These are phyloP conservation scores for Phyllosticta capitalensis DNA, from an alignment of 2,329 filamentous ascomycete species.

Conservation along the genomic window DNA sequence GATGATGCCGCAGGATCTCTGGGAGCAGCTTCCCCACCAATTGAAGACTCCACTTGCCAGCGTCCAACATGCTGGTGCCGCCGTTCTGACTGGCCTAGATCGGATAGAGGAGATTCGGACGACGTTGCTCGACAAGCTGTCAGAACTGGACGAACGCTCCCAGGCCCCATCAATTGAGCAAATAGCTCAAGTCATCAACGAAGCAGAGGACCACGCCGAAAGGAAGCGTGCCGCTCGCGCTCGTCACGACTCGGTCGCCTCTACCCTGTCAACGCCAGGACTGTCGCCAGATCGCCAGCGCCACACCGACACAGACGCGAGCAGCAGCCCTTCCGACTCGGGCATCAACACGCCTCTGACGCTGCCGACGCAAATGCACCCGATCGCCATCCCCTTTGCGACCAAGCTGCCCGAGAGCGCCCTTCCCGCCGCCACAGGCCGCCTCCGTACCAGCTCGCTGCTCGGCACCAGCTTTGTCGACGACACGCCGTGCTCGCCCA, in stretches of 20 bases:
- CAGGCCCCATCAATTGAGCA: background rate
- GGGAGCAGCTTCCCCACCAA: slow-evolving; percentile 26
- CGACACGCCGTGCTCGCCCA: background rate
- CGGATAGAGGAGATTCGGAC: slow-evolving; percentile 24
- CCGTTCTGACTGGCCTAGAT: slow-evolving; percentile 33
- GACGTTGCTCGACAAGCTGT: slow-evolving; percentile 2
- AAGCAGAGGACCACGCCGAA: background rate
- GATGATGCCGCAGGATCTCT: slow-evolving; percentile 29
- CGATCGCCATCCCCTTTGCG: background rate
- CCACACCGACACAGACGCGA: background rate
- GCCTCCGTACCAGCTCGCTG: background rate
- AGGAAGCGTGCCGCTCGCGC: background rate
- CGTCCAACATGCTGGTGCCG: slow-evolving; percentile 36
- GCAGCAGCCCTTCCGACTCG: background rate
- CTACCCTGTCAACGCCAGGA: slow-evolving; percentile 7
- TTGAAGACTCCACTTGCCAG: slow-evolving; percentile 25
- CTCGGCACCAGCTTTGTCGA: background rate
- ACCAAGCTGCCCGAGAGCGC: background rate
- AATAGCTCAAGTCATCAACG: background rate
- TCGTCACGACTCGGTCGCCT: slow-evolving; percentile 6
- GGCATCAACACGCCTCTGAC: background rate
- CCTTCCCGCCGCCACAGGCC: background rate
- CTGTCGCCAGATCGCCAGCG: background rate
- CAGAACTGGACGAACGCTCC: background rate
- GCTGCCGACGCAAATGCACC: background rate